phyloP scores from a whole-genome alignment of 2,329 filamentous ascomycete genomes.

The Arthrobotrys megalospora region DNA sequence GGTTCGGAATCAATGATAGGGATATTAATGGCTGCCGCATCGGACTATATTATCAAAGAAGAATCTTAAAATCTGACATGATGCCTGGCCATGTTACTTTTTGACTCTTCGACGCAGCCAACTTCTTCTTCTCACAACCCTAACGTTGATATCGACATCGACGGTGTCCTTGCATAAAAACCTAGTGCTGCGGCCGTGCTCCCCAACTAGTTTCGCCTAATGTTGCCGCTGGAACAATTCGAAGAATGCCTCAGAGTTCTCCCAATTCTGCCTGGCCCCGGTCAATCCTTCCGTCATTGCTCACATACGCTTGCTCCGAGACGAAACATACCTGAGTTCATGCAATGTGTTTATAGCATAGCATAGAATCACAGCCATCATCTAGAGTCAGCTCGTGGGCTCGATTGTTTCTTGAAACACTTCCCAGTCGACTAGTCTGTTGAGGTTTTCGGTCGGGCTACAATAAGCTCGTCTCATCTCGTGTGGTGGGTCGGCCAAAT shows the following conservation, averaged over 20 bases:
- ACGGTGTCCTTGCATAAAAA: conserved; percentile 32
- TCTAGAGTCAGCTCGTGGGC: conserved; percentile 4
- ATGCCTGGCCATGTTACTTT: conserved; percentile 46
- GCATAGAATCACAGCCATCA: conserved; percentile 16
- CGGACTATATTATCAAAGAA: conserved; percentile 35
- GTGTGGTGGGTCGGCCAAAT: conserved; percentile 35
- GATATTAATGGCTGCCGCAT: conserved; percentile 28
- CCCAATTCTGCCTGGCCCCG: conserved; percentile 58
- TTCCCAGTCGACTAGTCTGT: not conserved
- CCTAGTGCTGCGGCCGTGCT: conserved; percentile 37
- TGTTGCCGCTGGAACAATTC: conserved; percentile 35
- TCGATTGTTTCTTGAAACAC: conserved; percentile 9
- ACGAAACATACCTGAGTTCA: conserved; percentile 35
- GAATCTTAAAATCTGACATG: conserved; percentile 55
- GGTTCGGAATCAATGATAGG: conserved; percentile 24
- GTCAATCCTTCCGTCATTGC: conserved; percentile 43
- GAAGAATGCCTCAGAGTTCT: conserved; percentile 19
- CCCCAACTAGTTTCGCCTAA: conserved; percentile 55
- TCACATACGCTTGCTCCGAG: conserved; percentile 41
- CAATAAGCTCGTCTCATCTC: not conserved
- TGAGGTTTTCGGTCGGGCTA: conserved; percentile 1
- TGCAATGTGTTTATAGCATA: conserved; percentile 16
- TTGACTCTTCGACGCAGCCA: conserved; percentile 23
- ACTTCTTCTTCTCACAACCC: conserved; percentile 35
- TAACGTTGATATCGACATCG: conserved; percentile 23